Percentiles rank a stretch among this genome's conserved stretches.
Evolutionary conservation across 371 early-diverging fungal genomes (phyloP).

Genomic region (Mucor lusitanicus): DNA sequence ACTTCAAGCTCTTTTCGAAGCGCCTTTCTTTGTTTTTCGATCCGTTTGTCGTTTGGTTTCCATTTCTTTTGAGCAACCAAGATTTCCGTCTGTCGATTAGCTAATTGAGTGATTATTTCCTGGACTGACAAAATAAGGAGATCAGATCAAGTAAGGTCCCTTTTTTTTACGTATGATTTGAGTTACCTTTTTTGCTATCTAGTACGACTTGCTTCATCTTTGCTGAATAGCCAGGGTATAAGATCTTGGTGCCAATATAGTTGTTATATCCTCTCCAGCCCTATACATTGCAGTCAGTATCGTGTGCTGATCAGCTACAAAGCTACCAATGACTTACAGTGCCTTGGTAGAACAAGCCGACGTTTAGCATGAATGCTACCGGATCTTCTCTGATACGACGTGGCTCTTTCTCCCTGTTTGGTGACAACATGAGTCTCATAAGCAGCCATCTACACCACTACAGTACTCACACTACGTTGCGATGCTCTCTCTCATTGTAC

Average conservation of each 20-base stretch:
- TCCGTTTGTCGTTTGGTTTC: slow-evolving; percentile 20
- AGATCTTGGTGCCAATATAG: slow-evolving; percentile 76
- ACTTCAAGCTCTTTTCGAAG: slow-evolving; percentile 54
- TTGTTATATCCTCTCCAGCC: slow-evolving; percentile 83
- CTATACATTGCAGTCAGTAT: slow-evolving; percentile 23
- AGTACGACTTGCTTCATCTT: slow-evolving; percentile 63
- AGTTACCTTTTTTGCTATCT: slow-evolving; percentile 47
- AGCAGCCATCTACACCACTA: neutral
- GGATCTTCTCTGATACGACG: slow-evolving; percentile 77
- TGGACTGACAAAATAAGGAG: slow-evolving; percentile 32
- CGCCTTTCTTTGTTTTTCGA: slow-evolving; percentile 37
- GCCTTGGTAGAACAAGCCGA: slow-evolving; percentile 72
- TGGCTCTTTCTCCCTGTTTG: slow-evolving; percentile 57
- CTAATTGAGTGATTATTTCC: slow-evolving; percentile 43
- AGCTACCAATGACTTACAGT: slow-evolving; percentile 51
- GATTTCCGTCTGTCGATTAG: slow-evolving; percentile 47
- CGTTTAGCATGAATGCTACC: slow-evolving; percentile 73
- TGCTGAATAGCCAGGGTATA: slow-evolving; percentile 67
- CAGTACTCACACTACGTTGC: slow-evolving; percentile 32
- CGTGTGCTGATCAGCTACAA: neutral
- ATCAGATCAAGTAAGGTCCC: neutral
- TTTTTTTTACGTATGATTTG: slow-evolving; percentile 2
- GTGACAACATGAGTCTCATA: neutral
- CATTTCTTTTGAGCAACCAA: slow-evolving; percentile 34
- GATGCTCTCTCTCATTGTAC: slow-evolving; percentile 21